Percentiles rank a stretch among this genome's conserved stretches.
These are phyloP conservation scores for Hydnomerulius pinastri DNA, from an alignment of 768 basidiomycete species.

Conservation along the genomic window DNA sequence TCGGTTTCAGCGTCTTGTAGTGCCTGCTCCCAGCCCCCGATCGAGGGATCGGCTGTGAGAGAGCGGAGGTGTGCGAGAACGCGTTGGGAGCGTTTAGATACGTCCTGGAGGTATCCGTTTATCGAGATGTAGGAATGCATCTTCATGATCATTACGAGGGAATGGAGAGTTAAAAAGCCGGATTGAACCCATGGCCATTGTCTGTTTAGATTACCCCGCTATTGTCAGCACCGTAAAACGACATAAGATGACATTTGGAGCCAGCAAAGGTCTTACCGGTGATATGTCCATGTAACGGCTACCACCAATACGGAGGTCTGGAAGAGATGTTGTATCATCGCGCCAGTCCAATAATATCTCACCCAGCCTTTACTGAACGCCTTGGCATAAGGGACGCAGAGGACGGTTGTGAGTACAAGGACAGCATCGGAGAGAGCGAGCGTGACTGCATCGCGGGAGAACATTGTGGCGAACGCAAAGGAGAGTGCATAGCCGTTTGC, in stretches of 20 bases:
- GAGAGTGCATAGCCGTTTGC: conserved; percentile 77
- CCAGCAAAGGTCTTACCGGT: conserved; percentile 50
- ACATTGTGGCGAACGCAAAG: conserved; percentile 79
- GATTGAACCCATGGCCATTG: conserved; percentile 99
- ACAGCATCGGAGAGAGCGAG: conserved; percentile 84
- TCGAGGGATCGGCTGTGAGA: conserved; percentile 40
- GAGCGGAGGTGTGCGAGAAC: conserved; percentile 47
- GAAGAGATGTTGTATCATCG: conserved; percentile 76
- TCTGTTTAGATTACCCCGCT: conserved; percentile 41
- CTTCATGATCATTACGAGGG: conserved; percentile 91
- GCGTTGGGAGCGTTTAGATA: conserved; percentile 46
- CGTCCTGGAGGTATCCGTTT: conserved; percentile 78
- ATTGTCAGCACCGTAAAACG: too few species aligned
- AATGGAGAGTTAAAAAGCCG: conserved; percentile 85
- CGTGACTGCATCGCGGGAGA: conserved; percentile 81
- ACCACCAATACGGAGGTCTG: conserved; percentile 74
- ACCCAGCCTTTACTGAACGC: conserved; percentile 79
- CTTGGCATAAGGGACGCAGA: conserved; percentile 85
- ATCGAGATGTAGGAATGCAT: conserved; percentile 92
- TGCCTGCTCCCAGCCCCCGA: conserved; percentile 72
- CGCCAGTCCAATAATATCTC: conserved; percentile 73
- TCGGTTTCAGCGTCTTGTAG: conserved; percentile 47
- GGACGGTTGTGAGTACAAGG: conserved; percentile 71
- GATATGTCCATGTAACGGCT: conserved; percentile 89
- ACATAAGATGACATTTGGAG: background rate